These are phyloP conservation scores for Ophiostoma pallidulum DNA, from an alignment of 2,329 filamentous ascomycete genomes.

Conservation along the genomic window DNA sequence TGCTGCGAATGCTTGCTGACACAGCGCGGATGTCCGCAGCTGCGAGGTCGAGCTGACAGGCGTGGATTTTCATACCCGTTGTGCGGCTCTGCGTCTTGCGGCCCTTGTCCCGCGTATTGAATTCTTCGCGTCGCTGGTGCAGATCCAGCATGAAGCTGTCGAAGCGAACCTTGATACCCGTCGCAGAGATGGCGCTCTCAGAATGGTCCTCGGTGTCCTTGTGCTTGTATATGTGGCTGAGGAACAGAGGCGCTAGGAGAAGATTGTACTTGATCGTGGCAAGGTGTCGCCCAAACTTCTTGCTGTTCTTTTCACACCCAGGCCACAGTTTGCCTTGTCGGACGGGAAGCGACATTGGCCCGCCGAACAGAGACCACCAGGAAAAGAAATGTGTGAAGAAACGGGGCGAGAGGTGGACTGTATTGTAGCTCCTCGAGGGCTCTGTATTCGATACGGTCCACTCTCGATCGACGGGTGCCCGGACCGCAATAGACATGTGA, in stretches of 20 bases:
- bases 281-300: slow-evolving; percentile 93
- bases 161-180: slow-evolving; percentile 89
- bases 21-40: slow-evolving; percentile 88
- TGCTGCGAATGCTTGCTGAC: slow-evolving; percentile 79
- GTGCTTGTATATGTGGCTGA: slow-evolving; percentile 97
- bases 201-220: slow-evolving; percentile 85
- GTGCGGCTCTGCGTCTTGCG: slow-evolving; percentile 70
- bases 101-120: slow-evolving; percentile 70
- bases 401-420: slow-evolving; percentile 83
- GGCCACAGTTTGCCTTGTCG: slow-evolving; percentile 89
- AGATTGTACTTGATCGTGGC: slow-evolving; percentile 99
- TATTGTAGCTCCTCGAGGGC: slow-evolving; percentile 86
- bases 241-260: slow-evolving; percentile 80
- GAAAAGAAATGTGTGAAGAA: slow-evolving; percentile 98
- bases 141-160: slow-evolving; percentile 97
- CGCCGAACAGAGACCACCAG: slow-evolving; percentile 96
- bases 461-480: slow-evolving; percentile 76
- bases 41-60: slow-evolving; percentile 84
- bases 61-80: slow-evolving; percentile 90
- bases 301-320: slow-evolving; percentile 88
- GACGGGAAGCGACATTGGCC: slow-evolving; percentile 87
- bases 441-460: slow-evolving; percentile 70
- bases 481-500: slow-evolving; percentile 84
- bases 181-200: slow-evolving; percentile 71
- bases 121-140: slow-evolving; percentile 87